Evolutionary conservation across 495 filamentous ascomycete species (phyloP).

Genomic region (Neurospora terricola): DNA sequence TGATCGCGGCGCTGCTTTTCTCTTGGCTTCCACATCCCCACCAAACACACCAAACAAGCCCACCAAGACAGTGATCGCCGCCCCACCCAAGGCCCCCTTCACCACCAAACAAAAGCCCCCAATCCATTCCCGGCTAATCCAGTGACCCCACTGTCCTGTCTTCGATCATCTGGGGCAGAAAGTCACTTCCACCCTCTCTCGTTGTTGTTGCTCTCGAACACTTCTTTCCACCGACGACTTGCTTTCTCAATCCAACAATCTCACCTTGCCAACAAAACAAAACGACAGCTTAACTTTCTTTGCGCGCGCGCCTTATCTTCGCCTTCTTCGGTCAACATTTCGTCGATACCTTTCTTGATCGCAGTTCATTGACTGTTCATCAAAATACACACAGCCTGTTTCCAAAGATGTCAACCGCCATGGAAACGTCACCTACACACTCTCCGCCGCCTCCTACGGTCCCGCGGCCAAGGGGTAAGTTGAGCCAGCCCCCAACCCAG

Average conservation of each 20-base stretch:
- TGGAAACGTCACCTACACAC: slow-evolving; percentile 26
- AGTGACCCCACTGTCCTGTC: background rate
- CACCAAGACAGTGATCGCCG: background rate
- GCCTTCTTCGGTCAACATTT: background rate
- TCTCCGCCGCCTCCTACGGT: slow-evolving; percentile 33
- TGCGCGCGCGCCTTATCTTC: background rate
- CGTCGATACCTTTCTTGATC: background rate
- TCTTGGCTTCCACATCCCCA: background rate
- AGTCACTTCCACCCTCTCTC: background rate
- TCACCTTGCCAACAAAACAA: background rate
- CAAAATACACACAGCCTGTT: background rate
- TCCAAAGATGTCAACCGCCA: slow-evolving; percentile 27
- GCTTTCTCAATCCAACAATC: background rate
- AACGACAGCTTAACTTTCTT: background rate
- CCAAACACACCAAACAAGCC: background rate
- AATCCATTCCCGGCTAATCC: background rate
- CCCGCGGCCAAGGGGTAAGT: slow-evolving; percentile 70
- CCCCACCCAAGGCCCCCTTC: background rate
- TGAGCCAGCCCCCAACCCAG: background rate
- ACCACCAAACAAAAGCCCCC: background rate
- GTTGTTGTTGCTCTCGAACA: background rate
- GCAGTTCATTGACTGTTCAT: background rate
- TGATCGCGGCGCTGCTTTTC: background rate
- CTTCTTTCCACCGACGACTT: background rate
- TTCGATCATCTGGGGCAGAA: background rate